A percentile compares a stretch with the other conserved stretches of the same genome.
Evolutionary conservation across 768 basidiomycete species (phyloP).

Genomic region (Leucocoprinus sp.): DNA sequence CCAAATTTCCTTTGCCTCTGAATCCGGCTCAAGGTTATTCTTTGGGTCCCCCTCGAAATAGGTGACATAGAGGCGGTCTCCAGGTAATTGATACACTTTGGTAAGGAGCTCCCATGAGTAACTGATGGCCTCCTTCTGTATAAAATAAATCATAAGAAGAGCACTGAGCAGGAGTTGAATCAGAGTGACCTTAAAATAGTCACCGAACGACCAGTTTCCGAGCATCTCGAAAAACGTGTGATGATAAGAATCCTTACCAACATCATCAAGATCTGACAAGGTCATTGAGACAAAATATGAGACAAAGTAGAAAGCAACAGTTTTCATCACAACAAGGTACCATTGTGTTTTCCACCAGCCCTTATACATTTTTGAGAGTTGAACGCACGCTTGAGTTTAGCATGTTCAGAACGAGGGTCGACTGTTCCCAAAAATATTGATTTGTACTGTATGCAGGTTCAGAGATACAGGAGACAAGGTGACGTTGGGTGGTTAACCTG

Average conservation of each 20-base stretch:
- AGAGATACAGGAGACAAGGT: neutral
- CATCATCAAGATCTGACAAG: constrained; percentile 85
- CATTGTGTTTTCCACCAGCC: constrained; percentile 98
- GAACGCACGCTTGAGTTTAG: constrained; percentile 86
- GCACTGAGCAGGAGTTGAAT: neutral
- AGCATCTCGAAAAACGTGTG: constrained; percentile 99
- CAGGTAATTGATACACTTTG: constrained; percentile 76
- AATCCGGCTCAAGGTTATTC: constrained; percentile 78
- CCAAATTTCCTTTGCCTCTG: constrained; percentile 86
- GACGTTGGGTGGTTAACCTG: constrained; percentile 34
- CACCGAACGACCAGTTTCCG: constrained; percentile 99
- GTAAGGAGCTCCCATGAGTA: constrained; percentile 97
- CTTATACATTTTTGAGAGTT: constrained; percentile 98
- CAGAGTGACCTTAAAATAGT: constrained; percentile 91
- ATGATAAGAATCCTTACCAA: constrained; percentile 97
- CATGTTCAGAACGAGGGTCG: constrained; percentile 87
- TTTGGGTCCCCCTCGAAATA: constrained; percentile 95
- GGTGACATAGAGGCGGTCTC: constrained; percentile 90
- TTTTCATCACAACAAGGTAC: constrained; percentile 26
- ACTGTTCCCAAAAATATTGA: constrained; percentile 96
- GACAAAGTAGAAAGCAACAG: neutral
- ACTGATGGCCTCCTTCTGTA: constrained; percentile 82
- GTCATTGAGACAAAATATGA: neutral
- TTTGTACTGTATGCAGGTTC: constrained; percentile 63
- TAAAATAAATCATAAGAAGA: constrained; percentile 11